Evolutionary conservation across 1,139 yeast species (phyloP), one percentile per base, ranked within the genome.

Genomic region (Scheffersomyces titani): DNA sequence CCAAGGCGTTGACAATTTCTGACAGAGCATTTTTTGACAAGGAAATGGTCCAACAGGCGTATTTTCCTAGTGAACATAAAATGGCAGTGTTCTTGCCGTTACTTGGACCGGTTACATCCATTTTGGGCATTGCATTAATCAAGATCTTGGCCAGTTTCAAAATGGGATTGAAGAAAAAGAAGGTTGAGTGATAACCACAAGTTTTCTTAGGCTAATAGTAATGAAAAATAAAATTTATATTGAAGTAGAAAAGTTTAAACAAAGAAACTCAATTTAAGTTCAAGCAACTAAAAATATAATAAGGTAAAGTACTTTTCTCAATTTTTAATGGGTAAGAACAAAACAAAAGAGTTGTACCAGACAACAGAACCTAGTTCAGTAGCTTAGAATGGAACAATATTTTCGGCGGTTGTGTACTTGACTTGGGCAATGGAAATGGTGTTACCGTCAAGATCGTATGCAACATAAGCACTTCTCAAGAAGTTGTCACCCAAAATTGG

Each of bases 11-110:
- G 40, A 70, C 75, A 49, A 71, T 76, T 45, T 86, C 96, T 1
- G 90, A 92, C 65, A 76, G 78, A 47, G 98, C 98, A 0, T 93
- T 94, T 66, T 94, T 93, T 70, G 97, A 93, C 63, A 90, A 90
- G 65, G 93, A 89, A 71, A 93, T 94, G 97, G 94, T 93, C 7
- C 97, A 92, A 66, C 98, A 93, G 68, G 90, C 90, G 52, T 92
- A 90, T 67, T 92, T 93, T 78, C 98, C 98, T 0, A 93, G 91
- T 62, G 98, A 93, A 68, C 98, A 94, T 70, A 92, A 92, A 69
- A 78, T 93, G 66, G 98, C 98, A 0, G 97, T 94, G 0, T 94
- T 92, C 63, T 78, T 92, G 65, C 99, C 98, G 0, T 75, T 94
- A 54, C 72, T 92, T 47, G 98, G 98, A 0, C 99, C 99, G 0